Percentiles rank a stretch among this genome's conserved stretches.
Evolutionary conservation across 1,139 yeast genomes (phyloP).

Genomic region (Protomyces lactucae-debilis): DNA sequence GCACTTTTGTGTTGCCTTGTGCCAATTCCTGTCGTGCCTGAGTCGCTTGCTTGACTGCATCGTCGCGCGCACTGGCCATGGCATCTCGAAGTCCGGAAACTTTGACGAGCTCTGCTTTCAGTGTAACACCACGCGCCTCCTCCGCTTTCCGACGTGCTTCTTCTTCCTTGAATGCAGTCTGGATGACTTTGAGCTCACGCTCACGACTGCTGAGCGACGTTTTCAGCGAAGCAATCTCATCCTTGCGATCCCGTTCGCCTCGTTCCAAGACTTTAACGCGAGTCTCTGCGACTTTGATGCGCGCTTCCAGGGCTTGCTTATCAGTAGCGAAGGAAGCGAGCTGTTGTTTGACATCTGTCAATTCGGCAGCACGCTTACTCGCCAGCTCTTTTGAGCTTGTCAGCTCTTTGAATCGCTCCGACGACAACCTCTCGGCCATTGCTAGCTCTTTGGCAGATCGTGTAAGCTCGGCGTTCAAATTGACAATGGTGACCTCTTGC

Average conservation of each 20-base stretch:
- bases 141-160: slow-evolving; percentile 20
- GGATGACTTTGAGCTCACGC: slow-evolving; percentile 21
- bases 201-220: slow-evolving; percentile 14
- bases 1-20: slow-evolving; percentile 1
- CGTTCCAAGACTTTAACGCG: slow-evolving; percentile 26
- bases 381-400: slow-evolving; percentile 11
- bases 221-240: slow-evolving; percentile 32
- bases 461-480: not conserved
- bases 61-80: slow-evolving; percentile 9
- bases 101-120: slow-evolving; percentile 11
- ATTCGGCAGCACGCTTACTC: slow-evolving; percentile 8
- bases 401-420: slow-evolving; percentile 26
- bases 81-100: slow-evolving; percentile 11
- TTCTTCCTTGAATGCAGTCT: slow-evolving; percentile 23
- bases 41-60: slow-evolving; percentile 1
- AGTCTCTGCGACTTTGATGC: slow-evolving; percentile 27
- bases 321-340: slow-evolving; percentile 30
- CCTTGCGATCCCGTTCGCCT: slow-evolving; percentile 19
- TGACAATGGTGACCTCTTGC: not conserved
- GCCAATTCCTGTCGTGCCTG: slow-evolving; percentile 9
- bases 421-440: slow-evolving; percentile 31
- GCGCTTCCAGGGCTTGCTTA: slow-evolving; percentile 34
- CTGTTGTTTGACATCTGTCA: slow-evolving; percentile 21
- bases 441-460: slow-evolving; percentile 23
- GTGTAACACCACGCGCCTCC: slow-evolving; percentile 7